Base-by-base conservation (phyloP, 352 stramenopile species). In the Phytophthora tubulina region DNA sequence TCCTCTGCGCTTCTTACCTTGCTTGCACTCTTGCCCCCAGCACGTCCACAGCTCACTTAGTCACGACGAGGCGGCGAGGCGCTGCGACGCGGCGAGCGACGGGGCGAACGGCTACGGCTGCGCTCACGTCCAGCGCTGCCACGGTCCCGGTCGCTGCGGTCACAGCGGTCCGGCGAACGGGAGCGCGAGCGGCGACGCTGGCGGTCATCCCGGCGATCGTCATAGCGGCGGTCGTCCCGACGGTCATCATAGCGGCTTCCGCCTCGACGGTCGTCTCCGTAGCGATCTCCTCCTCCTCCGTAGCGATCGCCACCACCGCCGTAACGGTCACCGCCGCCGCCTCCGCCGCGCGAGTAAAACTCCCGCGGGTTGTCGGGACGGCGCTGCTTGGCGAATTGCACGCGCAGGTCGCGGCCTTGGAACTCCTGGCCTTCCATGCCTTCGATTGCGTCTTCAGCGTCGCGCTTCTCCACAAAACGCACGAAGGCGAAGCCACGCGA, bases 401-500 rank as follows among this genome's bases (percentile, higher is more conserved):
- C 87, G 70, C 83, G 84, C 70, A 93, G 61, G 65, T 89, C 76
- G 54, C 85, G 82, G 58, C 83, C 86, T 62, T 92, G 84, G 73
- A 90, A 92, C 11, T 92, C 82, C 68, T 89, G 80, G 48, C 79
- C 81, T 54, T 95, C 82, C 79, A 92, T 89, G 56, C 59, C 86
- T 15, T 87, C 83, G 57, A 97, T 93, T 31, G 91, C 91, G 67
- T 97, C 89, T 45, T 97, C 91, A 6, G 91, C 91, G 54, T 97
- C 91, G 31, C 90, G 84, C 74, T 95, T 93, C 70, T 96, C 81
- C 67, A 95, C 63, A 72, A 94, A 98, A 10, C 89, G 86, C 45
- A 98, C 91, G 75, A 98, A 98, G 41, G 89, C 89, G 50, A 94
- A 96, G 15, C 86, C 86, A 54, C 82, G 82, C 67, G 86, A 91